phyloP scores from a whole-genome alignment of 2,329 filamentous ascomycete genomes.

The Fusarium phyllophilum region DNA sequence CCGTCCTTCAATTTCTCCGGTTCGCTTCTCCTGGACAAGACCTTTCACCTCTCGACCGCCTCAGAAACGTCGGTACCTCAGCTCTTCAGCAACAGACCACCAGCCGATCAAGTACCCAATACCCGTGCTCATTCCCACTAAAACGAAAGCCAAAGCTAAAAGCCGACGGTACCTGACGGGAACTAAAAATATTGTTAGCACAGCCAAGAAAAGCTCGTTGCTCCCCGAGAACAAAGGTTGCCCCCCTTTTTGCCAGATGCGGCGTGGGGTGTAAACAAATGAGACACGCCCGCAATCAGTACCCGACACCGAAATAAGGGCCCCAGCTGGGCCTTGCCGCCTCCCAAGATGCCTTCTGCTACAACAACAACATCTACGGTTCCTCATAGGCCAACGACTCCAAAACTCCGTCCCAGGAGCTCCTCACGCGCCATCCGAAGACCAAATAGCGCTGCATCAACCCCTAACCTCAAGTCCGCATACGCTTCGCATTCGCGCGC shows the following conservation, averaged over 20 bases:
- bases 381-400: slow-evolving; percentile 26
- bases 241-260: slow-evolving; percentile 44
- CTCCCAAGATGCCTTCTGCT: slow-evolving; percentile 44
- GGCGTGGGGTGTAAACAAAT: slow-evolving; percentile 47
- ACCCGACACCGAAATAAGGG: slow-evolving; percentile 39
- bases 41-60: slow-evolving; percentile 1
- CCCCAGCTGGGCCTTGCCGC: slow-evolving; percentile 36
- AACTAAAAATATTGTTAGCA: slow-evolving; percentile 30
- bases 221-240: slow-evolving; percentile 31
- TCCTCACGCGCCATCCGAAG: slow-evolving; percentile 56
- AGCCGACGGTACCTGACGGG: slow-evolving; percentile 32
- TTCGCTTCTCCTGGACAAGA: neutral
- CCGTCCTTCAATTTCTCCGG: slow-evolving; percentile 21
- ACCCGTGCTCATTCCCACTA: slow-evolving; percentile 22
- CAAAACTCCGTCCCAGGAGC: slow-evolving; percentile 34
- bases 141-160: slow-evolving; percentile 21
- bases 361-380: slow-evolving; percentile 38
- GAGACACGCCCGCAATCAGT: slow-evolving; percentile 41
- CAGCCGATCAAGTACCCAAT: slow-evolving; percentile 6
- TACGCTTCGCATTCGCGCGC: slow-evolving; percentile 62
- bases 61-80: neutral
- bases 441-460: slow-evolving; percentile 62
- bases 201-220: slow-evolving; percentile 25
- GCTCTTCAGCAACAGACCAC: neutral
- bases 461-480: slow-evolving; percentile 66